Evolutionary conservation across 495 filamentous ascomycete genomes (phyloP), one percentile per base, ranked within the genome.

Genomic region (Letharia columbiana): DNA sequence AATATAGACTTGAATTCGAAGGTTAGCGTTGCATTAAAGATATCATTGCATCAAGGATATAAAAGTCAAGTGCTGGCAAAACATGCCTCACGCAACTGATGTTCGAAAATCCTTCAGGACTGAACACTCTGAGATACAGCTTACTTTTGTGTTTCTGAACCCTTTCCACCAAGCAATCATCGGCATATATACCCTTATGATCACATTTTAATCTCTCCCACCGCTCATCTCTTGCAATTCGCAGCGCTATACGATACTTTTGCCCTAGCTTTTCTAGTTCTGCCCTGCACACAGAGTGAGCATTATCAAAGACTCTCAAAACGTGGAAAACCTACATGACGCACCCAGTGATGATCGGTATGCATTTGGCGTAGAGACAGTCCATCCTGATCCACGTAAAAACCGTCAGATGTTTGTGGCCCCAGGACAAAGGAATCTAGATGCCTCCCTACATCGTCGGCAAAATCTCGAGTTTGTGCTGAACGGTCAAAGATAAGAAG

Each of bases 141-240:
- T 37, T 57, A 57, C 54, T 87, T 70, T 87, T 84, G 70, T 89
- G 86, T 75, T 87, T 89, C 70, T 77, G 83, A 33, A 95, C 86
- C 35, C 92, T 80, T 73, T 97, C 93, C 18, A 97, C 92, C 12
- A 98, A 83, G 72, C 92, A 97, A 68, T 97, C 92, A 81, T 96
- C 92, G n/a, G 92, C 92, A 80, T 96, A 96, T 3, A 87, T 87
- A 15, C 92, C 92, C 75, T 89, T 88, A 76, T 97, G 93, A 71
- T 91, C 88, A 73, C 93, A 98, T 68, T 85, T 82, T 44, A 96
- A 72, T 60, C 92, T 77, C 72, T 92, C 87, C 79, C 91, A 97
- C 62, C 94, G 77, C 71, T 95, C 91, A 72, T 98, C 95, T 65
- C 91, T 84, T n/a, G 95, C 94, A 60, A 96, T 90, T 66, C 91